Evolutionary conservation across 768 basidiomycete species (phyloP).

Genomic region (Rhodosporidiobolus sp.): DNA sequence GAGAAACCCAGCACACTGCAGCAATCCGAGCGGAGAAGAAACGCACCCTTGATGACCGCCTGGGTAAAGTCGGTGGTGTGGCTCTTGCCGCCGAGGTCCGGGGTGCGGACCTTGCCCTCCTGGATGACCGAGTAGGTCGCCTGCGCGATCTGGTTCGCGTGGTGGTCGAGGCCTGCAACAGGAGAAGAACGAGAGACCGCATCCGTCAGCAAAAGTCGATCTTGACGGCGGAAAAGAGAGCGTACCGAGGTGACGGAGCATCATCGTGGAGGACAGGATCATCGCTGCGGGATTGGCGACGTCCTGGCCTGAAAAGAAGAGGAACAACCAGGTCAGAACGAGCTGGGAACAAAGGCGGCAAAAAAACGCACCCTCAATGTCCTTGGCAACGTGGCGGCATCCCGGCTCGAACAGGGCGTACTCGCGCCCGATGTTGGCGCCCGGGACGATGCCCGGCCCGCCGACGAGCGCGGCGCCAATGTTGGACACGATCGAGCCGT

Average conservation of each 20-base stretch:
- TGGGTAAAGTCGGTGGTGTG: constrained; percentile 93
- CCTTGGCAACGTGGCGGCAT: constrained; percentile 61
- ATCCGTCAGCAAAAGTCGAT: too few relatives aligned
- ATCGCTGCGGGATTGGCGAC: constrained; percentile 54
- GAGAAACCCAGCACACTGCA: too few relatives aligned
- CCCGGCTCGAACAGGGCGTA: constrained; percentile 98
- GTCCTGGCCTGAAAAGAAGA: constrained; percentile 48
- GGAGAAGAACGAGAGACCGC: constrained; percentile 47
- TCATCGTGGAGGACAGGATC: constrained; percentile 52
- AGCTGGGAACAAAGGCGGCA: background rate
- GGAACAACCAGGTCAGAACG: background rate
- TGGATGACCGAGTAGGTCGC: constrained; percentile 92
- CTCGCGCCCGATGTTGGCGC: constrained; percentile 96
- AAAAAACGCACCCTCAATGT: constrained; percentile 37
- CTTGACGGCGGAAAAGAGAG: background rate
- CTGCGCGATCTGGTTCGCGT: constrained; percentile 88
- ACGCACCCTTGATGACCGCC: constrained; percentile 70
- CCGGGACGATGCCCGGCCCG: constrained; percentile 95
- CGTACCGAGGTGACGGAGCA: constrained; percentile 50
- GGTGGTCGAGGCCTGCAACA: constrained; percentile 66
- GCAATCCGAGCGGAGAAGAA: too few relatives aligned
- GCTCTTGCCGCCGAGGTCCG: constrained; percentile 84
- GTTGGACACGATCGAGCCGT: constrained; percentile 96
- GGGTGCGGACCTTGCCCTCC: constrained; percentile 72
- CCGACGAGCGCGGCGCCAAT: constrained; percentile 98